Conservation (phyloP, 768 basidiomycete species). For the Xerocomellus intermedius region DNA sequence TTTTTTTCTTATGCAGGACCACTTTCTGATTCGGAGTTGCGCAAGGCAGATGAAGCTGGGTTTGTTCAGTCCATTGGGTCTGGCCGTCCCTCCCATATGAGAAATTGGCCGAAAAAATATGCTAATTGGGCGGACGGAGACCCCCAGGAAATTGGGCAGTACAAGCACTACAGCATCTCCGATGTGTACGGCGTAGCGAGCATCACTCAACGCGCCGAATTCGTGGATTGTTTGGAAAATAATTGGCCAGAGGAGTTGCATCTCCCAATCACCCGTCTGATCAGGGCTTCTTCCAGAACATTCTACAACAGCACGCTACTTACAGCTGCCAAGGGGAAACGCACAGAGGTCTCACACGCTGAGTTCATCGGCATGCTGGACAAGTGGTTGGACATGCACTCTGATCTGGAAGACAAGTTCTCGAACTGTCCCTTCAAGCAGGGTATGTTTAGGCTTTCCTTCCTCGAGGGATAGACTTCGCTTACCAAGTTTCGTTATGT, state of each 20-base stretch:
- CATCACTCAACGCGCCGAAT: not conserved
- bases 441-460: not conserved
- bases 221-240: not conserved
- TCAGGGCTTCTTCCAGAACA: not conserved
- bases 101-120: not conserved
- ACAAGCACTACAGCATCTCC: not conserved
- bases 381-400: not conserved
- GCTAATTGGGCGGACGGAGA: not conserved
- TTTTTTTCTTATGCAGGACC: constrained; percentile 3
- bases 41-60: not conserved
- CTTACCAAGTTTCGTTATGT: not conserved
- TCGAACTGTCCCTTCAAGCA: constrained; percentile 2
- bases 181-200: not conserved
- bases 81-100: not conserved
- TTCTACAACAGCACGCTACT: not conserved
- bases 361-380: not conserved
- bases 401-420: not conserved
- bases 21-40: not conserved
- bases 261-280: not conserved
- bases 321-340: not conserved
- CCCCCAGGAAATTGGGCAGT: too few species aligned
- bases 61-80: not conserved
- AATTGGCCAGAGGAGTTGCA: not conserved
- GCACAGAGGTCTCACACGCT: not conserved
- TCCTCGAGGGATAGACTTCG: not conserved